Conservation (phyloP, 352 stramenopile genomes). For the Globisporangium uncinulatum region DNA sequence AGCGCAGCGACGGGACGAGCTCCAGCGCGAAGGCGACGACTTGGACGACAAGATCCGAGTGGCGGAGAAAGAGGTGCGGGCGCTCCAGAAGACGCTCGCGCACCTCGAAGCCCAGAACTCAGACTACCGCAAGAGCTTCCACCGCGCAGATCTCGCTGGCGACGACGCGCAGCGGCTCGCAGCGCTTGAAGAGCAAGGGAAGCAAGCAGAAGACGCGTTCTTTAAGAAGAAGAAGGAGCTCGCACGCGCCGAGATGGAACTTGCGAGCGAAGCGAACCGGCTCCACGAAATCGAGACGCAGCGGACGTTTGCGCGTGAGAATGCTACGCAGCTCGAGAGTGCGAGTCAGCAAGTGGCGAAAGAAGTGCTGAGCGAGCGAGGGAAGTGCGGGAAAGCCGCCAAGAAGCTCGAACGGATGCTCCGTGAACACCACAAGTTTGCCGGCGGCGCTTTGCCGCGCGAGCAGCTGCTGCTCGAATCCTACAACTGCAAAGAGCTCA, state of each 20-base stretch:
- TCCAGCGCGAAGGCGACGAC: conserved; percentile 93
- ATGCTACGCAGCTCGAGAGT: conserved; percentile 52
- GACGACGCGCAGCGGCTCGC: conserved; percentile 84
- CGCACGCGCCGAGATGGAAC: conserved; percentile 83
- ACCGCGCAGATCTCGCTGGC: conserved; percentile 82
- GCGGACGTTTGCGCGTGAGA: conserved; percentile 55
- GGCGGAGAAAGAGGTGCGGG: conserved; percentile 90
- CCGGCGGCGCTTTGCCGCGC: conserved; percentile 34
- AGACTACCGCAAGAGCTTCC: conserved; percentile 92
- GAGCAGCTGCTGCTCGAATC: conserved; percentile 84
- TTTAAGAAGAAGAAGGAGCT: conserved; percentile 95
- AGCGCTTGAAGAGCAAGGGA: conserved; percentile 84
- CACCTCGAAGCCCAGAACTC: conserved; percentile 92
- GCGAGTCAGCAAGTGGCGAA: conserved; percentile 63
- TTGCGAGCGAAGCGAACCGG: conserved; percentile 58
- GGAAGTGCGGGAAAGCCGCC: conserved; percentile 63
- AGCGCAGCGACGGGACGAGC: conserved; percentile 93
- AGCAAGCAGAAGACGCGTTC: conserved; percentile 82
- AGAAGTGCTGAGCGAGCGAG: conserved; percentile 55
- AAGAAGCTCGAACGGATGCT: conserved; percentile 70
- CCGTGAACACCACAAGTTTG: conserved; percentile 47
- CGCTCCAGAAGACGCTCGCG: conserved; percentile 90
- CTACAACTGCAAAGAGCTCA: conserved; percentile 77
- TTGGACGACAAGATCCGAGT: conserved; percentile 93
- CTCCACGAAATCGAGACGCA: conserved; percentile 69